Evolutionary conservation across 2,329 filamentous ascomycete species (phyloP).

Genomic region (Diaporthe sp.): DNA sequence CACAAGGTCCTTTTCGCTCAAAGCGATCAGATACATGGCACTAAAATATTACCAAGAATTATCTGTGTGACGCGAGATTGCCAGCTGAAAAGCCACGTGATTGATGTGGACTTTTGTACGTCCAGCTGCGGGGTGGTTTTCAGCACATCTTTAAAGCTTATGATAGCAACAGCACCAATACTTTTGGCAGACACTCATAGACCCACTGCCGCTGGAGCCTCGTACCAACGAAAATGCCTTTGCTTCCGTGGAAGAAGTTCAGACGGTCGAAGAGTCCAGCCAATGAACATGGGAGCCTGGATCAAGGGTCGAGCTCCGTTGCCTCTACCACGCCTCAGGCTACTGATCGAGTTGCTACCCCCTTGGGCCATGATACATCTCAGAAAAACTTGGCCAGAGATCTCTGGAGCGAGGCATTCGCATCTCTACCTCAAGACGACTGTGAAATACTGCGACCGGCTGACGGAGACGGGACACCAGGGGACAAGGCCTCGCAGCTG

Average conservation of each 20-base stretch:
- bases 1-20: too few relatives aligned
- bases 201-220: fast-evolving
- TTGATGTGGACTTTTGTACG: not conserved
- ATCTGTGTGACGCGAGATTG: not conserved
- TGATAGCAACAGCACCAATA: not conserved
- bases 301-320: too few relatives aligned
- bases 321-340: not conserved
- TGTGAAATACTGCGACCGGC: not conserved
- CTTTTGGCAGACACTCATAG: not conserved
- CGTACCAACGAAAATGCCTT: not conserved
- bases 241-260: not conserved
- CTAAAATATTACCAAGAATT: too few relatives aligned
- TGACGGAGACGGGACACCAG: not conserved
- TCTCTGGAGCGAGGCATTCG: not conserved
- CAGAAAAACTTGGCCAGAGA: not conserved
- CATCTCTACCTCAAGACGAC: not conserved
- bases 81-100: not conserved
- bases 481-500: not conserved
- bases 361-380: not conserved
- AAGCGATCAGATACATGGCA: too few relatives aligned
- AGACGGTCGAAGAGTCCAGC: fast-evolving
- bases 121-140: not conserved
- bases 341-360: fast-evolving
- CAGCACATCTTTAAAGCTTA: not conserved
- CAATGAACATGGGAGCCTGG: not conserved